Conservation (phyloP, 169 alveolate genomes). For the Cryptosporidium sp. region DNA sequence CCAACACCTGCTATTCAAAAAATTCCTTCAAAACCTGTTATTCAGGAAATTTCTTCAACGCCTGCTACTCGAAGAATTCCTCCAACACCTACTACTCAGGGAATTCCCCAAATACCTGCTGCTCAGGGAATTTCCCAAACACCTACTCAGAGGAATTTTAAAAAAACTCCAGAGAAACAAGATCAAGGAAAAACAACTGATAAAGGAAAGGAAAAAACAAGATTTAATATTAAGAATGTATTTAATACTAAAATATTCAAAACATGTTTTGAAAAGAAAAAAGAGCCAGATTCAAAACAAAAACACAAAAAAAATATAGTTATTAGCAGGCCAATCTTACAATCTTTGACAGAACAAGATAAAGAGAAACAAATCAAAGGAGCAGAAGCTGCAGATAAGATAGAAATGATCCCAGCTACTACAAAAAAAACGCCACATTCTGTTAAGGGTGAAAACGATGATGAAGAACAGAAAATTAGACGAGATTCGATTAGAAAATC, state of each 20-base stretch:
- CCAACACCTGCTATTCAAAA: no score
- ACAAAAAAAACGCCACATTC: not conserved
- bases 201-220: not conserved
- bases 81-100: no score
- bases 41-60: no score
- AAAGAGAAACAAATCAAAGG: not conserved
- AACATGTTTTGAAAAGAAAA: not conserved
- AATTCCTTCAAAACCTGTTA: no score
- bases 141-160: not conserved
- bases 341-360: not conserved
- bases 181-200: not conserved
- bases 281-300: not conserved
- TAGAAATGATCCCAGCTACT: not conserved
- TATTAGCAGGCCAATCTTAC: not conserved
- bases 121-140: no score
- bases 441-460: not conserved
- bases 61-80: no score
- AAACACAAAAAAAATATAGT: no score
- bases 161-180: not conserved
- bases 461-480: not conserved
- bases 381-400: not conserved
- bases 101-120: no score
- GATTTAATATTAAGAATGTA: not conserved
- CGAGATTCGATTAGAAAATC: no score
- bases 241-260: not conserved